phyloP scores from a whole-genome alignment of 179 eudicot genomes.

The Nepenthes alata region DNA sequence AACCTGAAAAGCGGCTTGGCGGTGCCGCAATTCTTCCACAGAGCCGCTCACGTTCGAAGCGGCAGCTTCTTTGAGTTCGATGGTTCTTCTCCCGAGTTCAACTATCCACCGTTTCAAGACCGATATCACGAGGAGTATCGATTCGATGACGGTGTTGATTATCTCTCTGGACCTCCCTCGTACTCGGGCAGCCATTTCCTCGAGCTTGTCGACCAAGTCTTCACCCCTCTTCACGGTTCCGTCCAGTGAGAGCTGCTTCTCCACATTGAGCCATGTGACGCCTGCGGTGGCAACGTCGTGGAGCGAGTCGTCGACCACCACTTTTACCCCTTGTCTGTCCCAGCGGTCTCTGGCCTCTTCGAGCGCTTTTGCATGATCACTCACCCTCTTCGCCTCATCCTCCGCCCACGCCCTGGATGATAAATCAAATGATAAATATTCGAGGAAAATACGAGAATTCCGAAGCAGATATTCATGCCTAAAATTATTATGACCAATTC shows the following conservation, averaged over 20 bases:
- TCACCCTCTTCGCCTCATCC: slow-evolving; percentile 91
- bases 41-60: slow-evolving; percentile 33
- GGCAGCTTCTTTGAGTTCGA: slow-evolving; percentile 37
- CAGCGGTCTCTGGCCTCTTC: slow-evolving; percentile 92
- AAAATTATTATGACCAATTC: too few species aligned
- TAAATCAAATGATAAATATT: not conserved
- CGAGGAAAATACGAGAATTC: too few species aligned
- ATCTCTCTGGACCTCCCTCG: slow-evolving; percentile 48
- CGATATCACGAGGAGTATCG: slow-evolving; percentile 31
- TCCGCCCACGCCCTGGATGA: slow-evolving; percentile 83
- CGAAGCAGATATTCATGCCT: too few species aligned
- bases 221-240: slow-evolving; percentile 64
- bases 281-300: slow-evolving; percentile 51
- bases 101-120: slow-evolving; percentile 40
- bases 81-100: slow-evolving; percentile 19
- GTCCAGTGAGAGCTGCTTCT: slow-evolving; percentile 45
- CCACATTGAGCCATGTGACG: slow-evolving; percentile 53
- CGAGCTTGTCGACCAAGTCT: slow-evolving; percentile 61
- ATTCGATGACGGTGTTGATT: slow-evolving; percentile 41
- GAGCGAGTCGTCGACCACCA: slow-evolving; percentile 64
- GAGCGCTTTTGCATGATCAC: slow-evolving; percentile 70
- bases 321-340: slow-evolving; percentile 76
- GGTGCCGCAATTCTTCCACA: slow-evolving; percentile 38
- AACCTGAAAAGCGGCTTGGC: slow-evolving; percentile 29
- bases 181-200: slow-evolving; percentile 47